phyloP scores from a whole-genome alignment of 148 eudicot species.

The Suaeda aralocaspica region DNA sequence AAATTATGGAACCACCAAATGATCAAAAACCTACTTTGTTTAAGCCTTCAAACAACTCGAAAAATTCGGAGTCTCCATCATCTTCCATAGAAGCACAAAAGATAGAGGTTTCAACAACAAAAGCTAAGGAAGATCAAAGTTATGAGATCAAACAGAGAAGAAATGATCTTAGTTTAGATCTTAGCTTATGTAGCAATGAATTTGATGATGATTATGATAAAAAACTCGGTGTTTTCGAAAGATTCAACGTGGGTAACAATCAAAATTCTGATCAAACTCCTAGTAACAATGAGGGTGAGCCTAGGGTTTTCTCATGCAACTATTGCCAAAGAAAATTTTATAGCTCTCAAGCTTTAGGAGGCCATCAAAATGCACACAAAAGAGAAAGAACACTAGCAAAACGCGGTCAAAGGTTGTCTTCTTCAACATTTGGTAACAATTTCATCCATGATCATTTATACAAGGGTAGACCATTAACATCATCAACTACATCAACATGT shows the following conservation, averaged over 20 bases:
- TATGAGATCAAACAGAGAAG: constrained; percentile 11
- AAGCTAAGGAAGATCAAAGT: constrained; percentile 12
- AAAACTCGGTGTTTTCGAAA: constrained; percentile 24
- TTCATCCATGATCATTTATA: constrained; percentile 22
- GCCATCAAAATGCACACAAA: constrained; percentile 93
- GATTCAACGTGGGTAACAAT: constrained; percentile 4
- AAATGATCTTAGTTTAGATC: constrained; percentile 40
- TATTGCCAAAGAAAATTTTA: constrained; percentile 80
- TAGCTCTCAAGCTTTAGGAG: constrained; percentile 93
- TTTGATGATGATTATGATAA: constrained; percentile 19
- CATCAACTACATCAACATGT: constrained; percentile 1
- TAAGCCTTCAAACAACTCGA: constrained; percentile 22
- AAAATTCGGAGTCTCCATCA: constrained; percentile 11
- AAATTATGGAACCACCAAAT: constrained; percentile 21
- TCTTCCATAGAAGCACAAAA: constrained; percentile 5
- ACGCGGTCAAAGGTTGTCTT: constrained; percentile 22
- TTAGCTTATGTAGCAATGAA: constrained; percentile 44
- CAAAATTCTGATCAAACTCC: constrained; percentile 24
- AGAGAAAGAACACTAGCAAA: constrained; percentile 50
- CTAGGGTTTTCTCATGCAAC: constrained; percentile 73
- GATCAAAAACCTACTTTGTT: constrained; percentile 10
- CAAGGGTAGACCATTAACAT: constrained; percentile 21
- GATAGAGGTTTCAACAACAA: background rate
- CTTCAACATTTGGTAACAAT: constrained; percentile 10
- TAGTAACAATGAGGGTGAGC: constrained; percentile 37